Conservation (phyloP, 1,284 basidiomycete species). For the Phaffia rhodozyma region DNA sequence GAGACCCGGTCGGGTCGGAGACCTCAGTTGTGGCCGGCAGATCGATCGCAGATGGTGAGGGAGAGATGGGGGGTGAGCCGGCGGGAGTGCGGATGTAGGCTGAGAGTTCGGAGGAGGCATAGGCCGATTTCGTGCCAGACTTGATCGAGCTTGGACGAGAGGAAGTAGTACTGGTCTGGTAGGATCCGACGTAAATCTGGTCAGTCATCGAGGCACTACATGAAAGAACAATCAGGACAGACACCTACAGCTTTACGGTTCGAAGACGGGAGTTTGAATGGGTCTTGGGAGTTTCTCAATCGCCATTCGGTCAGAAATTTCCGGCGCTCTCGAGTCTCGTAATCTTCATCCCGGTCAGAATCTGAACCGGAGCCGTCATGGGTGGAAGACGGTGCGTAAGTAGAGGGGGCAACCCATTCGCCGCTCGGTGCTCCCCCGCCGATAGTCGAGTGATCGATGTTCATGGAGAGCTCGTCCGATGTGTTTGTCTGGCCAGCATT, state of each 20-base stretch:
- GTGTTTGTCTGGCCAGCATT: neutral
- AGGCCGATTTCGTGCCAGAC: neutral
- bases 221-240: no score
- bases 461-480: neutral
- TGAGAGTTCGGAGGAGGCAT: no score
- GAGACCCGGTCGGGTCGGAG: constrained; percentile 20
- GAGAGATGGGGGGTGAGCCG: neutral
- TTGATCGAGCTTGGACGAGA: no score
- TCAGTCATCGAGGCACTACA: no score
- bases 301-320: constrained; percentile 23
- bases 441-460: neutral
- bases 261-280: no score
- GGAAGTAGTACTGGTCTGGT: no score
- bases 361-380: neutral
- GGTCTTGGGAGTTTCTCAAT: constrained; percentile 14
- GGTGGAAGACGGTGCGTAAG: neutral
- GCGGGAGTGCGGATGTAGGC: neutral
- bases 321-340: constrained; percentile 18
- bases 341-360: constrained; percentile 26
- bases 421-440: no score
- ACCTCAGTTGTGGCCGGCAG: constrained; percentile 16
- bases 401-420: no score
- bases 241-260: no score
- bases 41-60: neutral
- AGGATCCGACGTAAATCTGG: no score